Conservation (phyloP, 805 yeast species). For the Kodamaea nitidulidarum region DNA sequence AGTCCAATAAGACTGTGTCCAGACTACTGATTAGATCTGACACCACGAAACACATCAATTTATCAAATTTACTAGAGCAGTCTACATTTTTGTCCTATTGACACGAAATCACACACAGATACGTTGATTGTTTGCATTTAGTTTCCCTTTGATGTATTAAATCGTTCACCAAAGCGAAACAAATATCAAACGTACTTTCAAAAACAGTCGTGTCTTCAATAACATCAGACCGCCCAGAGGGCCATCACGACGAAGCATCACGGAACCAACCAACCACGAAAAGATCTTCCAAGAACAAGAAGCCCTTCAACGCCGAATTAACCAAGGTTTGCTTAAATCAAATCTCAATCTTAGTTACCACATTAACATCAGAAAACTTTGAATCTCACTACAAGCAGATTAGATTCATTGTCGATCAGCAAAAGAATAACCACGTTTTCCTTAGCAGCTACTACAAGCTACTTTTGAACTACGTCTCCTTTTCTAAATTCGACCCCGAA, state of each 20-base stretch:
- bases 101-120: neutral
- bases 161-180: constrained; percentile 4
- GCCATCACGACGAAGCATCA: constrained; percentile 22
- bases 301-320: constrained; percentile 23
- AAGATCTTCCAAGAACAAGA: constrained; percentile 4
- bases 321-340: constrained; percentile 47
- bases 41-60: constrained; percentile 5
- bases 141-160: constrained; percentile 3
- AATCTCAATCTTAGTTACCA: constrained; percentile 47
- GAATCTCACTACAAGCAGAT: constrained; percentile 41
- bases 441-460: constrained; percentile 19
- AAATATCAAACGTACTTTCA: constrained; percentile 2
- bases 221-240: constrained; percentile 36
- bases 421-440: constrained; percentile 15
- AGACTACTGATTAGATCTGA: constrained; percentile 42
- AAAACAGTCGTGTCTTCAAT: constrained; percentile 33
- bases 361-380: constrained; percentile 40
- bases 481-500: constrained; percentile 13
- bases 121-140: constrained; percentile 2
- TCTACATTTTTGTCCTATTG: neutral
- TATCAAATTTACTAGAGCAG: neutral
- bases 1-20: constrained; percentile 12
- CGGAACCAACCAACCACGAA: constrained; percentile 10
- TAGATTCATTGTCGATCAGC: constrained; percentile 39
- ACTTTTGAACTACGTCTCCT: constrained; percentile 13